Percentiles rank a stretch among this genome's conserved stretches.
phyloP scores from a whole-genome alignment of 2,329 filamentous ascomycete species.

The Botryotinia globosa region DNA sequence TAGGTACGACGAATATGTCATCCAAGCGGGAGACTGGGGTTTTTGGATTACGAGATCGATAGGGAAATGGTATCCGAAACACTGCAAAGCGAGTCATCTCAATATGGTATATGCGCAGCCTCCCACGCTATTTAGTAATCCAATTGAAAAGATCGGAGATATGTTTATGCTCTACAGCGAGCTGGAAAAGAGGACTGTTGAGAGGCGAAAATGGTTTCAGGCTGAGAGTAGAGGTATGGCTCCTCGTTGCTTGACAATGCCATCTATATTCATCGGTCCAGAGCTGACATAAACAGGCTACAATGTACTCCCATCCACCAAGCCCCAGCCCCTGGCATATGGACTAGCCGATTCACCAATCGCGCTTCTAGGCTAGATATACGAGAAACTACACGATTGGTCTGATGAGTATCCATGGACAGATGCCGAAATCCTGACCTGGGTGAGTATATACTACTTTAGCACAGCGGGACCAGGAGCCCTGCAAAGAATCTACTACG shows the following conservation, averaged over 20 bases:
- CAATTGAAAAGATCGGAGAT: conserved; percentile 56
- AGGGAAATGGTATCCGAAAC: conserved; percentile 54
- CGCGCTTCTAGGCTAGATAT: conserved; percentile 72
- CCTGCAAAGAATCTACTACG: not conserved
- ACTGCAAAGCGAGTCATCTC: conserved; percentile 57
- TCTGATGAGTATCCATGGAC: conserved; percentile 70
- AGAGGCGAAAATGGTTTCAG: conserved; percentile 57
- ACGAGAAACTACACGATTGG: conserved; percentile 79
- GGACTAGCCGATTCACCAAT: conserved; percentile 64
- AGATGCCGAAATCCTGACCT: conserved; percentile 72
- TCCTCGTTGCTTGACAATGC: rapidly evolving
- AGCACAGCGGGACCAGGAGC: not conserved
- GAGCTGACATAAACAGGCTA: conserved; percentile 48
- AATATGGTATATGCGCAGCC: conserved; percentile 53
- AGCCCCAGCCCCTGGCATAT: conserved; percentile 71
- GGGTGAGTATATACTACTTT: conserved; percentile 67
- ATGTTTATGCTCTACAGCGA: conserved; percentile 52
- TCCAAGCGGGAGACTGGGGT: conserved; percentile 71
- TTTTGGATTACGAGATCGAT: conserved; percentile 58
- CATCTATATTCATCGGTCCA: rapidly evolving
- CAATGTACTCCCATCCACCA: conserved; percentile 58
- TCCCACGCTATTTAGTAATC: conserved; percentile 51
- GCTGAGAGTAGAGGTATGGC: conserved; percentile 41
- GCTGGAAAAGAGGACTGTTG: conserved; percentile 46
- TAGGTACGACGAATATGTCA: conserved; percentile 51